Conservation (phyloP, 108 stramenopile genomes). For the Cyclotella distinguenda region DNA sequence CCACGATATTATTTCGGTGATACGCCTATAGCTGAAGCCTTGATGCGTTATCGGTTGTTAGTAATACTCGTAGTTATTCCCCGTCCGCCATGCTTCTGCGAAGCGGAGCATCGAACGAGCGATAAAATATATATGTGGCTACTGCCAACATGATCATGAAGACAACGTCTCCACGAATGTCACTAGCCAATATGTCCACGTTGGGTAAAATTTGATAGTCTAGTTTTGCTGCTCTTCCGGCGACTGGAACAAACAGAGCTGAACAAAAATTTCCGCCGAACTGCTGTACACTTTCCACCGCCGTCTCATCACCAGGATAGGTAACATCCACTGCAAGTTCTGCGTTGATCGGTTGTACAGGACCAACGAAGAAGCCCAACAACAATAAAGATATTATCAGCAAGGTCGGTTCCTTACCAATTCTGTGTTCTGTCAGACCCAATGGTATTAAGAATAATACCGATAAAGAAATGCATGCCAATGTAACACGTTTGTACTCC, state of each 20-base stretch:
- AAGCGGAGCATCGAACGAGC: conserved; percentile 52
- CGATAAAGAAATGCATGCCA: conserved; percentile 68
- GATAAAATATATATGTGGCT: conserved; percentile 45
- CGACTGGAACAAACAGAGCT: conserved; percentile 55
- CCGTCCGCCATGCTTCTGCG: conserved; percentile 42
- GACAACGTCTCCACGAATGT: conserved; percentile 54
- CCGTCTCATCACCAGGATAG: conserved; percentile 64
- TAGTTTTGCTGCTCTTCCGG: conserved; percentile 47
- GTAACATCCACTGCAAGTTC: conserved; percentile 70
- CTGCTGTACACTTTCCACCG: conserved; percentile 62
- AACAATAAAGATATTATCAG: conserved; percentile 47
- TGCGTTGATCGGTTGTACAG: conserved; percentile 65
- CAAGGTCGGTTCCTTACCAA: conserved; percentile 44
- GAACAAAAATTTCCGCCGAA: conserved; percentile 57
- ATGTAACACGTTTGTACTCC: conserved; percentile 81
- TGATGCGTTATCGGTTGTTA: no score
- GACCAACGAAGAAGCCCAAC: conserved; percentile 51
- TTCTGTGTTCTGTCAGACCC: conserved; percentile 54
- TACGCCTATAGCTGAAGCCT: no score
- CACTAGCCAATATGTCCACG: conserved; percentile 35
- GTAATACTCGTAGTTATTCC: no score
- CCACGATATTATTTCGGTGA: no score
- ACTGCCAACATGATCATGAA: conserved; percentile 46
- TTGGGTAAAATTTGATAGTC: conserved; percentile 49
- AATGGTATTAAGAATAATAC: conserved; percentile 53